Conservation (phyloP, 2,329 filamentous ascomycete species). For the Claviceps sp. region DNA sequence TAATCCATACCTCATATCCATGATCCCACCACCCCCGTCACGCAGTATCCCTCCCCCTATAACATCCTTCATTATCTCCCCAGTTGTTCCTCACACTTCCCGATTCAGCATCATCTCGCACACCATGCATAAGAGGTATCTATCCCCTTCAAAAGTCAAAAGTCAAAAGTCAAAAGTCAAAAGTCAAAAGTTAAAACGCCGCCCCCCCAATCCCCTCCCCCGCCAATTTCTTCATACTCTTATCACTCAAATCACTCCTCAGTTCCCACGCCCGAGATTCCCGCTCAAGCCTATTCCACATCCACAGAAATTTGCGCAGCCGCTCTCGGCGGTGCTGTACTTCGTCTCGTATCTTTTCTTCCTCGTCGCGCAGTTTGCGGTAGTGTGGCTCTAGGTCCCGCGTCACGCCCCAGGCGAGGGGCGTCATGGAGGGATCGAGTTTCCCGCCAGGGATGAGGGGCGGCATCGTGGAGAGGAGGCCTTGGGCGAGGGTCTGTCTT, state of each 20-base stretch:
- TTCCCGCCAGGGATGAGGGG: conserved; percentile 41
- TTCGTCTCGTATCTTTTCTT: conserved; percentile 42
- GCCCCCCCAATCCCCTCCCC: conserved; percentile 42
- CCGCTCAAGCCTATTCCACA: conserved; percentile 41
- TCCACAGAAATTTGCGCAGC: conserved; percentile 36
- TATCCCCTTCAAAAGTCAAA: too few species aligned
- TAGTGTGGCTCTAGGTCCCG: conserved; percentile 42
- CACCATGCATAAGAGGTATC: too few species aligned
- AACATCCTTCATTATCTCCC: too few species aligned
- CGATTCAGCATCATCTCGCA: too few species aligned
- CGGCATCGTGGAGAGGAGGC: conserved; percentile 36
- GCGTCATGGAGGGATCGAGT: conserved; percentile 31
- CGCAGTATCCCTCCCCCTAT: too few species aligned
- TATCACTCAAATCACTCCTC: conserved; percentile 42
- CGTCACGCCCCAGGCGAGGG: conserved; percentile 32
- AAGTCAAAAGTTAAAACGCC: conserved; percentile 28
- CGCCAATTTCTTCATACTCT: conserved; percentile 41
- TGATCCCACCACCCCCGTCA: too few species aligned
- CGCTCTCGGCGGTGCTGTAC: conserved; percentile 39
- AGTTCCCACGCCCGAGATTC: conserved; percentile 41
- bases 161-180: too few species aligned
- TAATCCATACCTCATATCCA: too few species aligned
- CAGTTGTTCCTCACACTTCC: too few species aligned
- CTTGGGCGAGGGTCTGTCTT: conserved; percentile 37
- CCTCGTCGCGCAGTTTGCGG: conserved; percentile 41